Evolutionary conservation across 140 eudicot species (phyloP).

Genomic region (Flaveria floridana): DNA sequence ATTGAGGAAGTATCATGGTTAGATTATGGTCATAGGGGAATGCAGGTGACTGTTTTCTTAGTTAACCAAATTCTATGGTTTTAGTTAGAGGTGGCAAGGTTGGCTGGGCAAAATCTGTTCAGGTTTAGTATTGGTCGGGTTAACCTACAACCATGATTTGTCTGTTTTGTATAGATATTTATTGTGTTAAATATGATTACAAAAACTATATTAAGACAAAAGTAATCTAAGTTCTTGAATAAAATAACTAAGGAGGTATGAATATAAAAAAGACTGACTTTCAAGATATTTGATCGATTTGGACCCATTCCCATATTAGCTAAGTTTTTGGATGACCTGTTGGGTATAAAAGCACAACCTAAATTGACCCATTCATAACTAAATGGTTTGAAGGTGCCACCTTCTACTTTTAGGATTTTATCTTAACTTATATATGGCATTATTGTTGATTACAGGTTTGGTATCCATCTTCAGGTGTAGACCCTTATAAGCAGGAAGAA

Average conservation of each 20-base stretch:
- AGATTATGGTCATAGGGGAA: slow-evolving; percentile 95
- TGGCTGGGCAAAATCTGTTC: neutral
- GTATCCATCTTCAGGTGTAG: slow-evolving; percentile 93
- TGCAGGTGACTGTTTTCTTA: slow-evolving; percentile 72
- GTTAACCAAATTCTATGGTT: slow-evolving; percentile 16
- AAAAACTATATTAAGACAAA: slow-evolving; percentile 2
- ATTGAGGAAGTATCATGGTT: slow-evolving; percentile 98
- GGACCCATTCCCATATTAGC: slow-evolving; percentile 7
- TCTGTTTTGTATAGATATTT: neutral
- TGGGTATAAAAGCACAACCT: neutral
- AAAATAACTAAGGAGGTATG: slow-evolving; percentile 4
- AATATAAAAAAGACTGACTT: neutral
- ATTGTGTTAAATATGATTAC: neutral
- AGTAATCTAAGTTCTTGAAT: slow-evolving; percentile 10
- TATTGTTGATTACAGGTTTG: slow-evolving; percentile 77
- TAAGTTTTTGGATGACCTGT: neutral
- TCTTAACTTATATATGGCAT: slow-evolving; percentile 35
- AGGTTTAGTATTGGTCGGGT: neutral
- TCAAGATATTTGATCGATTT: slow-evolving; percentile 7
- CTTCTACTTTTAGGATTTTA: slow-evolving; percentile 10
- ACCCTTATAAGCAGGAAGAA: slow-evolving; percentile 94
- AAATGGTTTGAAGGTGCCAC: neutral
- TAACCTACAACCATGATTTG: neutral
- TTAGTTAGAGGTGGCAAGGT: slow-evolving; percentile 1
- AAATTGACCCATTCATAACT: neutral